Base-by-base conservation (phyloP, 352 stramenopile genomes). In the Globisporangium radiosum region DNA sequence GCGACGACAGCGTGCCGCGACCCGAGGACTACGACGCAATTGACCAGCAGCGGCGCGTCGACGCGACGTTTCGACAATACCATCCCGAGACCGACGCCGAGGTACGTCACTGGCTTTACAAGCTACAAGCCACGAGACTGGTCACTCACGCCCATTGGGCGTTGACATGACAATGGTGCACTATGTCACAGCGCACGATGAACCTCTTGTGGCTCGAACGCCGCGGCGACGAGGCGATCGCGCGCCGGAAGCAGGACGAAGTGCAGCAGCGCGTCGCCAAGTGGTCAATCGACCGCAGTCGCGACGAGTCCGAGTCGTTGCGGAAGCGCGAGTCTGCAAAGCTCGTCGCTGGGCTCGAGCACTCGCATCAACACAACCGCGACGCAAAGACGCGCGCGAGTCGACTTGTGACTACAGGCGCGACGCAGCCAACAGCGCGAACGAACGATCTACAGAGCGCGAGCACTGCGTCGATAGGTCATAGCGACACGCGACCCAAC, bases 141-240 rank as follows among this genome's bases (percentile, higher is more conserved):
- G 3, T 17, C 1, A 52, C 9, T 39, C 47, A 37, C 37, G 48
- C 15, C 9, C 25, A 33, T 33, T 33, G 25, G 25, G 25, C 25
- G 25, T 33, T 1, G 25, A 33, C 25, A 33, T 33, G 25, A 1
- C 25, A 33, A 33, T 33, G 25, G 25, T 2, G 25, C 25, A 33
- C 25, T 33, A 33, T 33, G 25, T 33, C 25, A 10, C 52, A 88
- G 78, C 74, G 67, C n/a, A 69, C 74, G 9, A 76, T 91, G 70
- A 89, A 91, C 58, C 43, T 89, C 57, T n/a, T 87, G 25, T 91
- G 81, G 81, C 70, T 87, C 4, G 62, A 74, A 42, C 67, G 68
- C 8, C 73, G 78, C 15, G 56, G 79, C 50, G 71, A 87, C 55
- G 77, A 88, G 2, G 71, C 77, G 8, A 50, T 63, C 7, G 62